Evolutionary conservation across 169 alveolate genomes (phyloP).

Genomic region (Babesia divergens): DNA sequence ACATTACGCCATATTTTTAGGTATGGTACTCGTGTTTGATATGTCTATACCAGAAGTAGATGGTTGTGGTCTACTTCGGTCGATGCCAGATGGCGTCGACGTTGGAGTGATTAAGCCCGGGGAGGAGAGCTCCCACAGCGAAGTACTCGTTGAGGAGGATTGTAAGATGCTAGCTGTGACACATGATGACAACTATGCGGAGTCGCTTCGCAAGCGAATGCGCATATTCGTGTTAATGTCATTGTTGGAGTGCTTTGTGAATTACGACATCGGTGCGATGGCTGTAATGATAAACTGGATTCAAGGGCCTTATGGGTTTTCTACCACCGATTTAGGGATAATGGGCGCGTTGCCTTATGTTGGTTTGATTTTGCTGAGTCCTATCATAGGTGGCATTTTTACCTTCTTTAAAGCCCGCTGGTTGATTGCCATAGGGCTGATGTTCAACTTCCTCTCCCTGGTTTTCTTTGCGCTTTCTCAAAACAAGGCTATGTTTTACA

Average conservation of each 20-base stretch:
- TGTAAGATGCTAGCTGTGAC: too few relatives aligned
- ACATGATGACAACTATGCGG: too few relatives aligned
- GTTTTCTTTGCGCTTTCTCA: slow-evolving; percentile 67
- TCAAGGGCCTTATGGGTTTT: slow-evolving; percentile 37
- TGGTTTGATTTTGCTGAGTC: slow-evolving; percentile 75
- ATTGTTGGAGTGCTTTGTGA: slow-evolving; percentile 38
- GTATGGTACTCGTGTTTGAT: too few relatives aligned
- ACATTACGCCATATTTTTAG: too few relatives aligned
- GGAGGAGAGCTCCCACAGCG: too few relatives aligned
- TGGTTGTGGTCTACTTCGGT: too few relatives aligned
- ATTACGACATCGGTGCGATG: slow-evolving; percentile 58
- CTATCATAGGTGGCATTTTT: slow-evolving; percentile 69
- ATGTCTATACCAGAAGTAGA: too few relatives aligned
- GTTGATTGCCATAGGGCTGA: slow-evolving; percentile 61
- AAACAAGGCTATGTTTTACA: slow-evolving; percentile 71
- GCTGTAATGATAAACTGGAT: slow-evolving; percentile 47
- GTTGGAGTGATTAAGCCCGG: too few relatives aligned
- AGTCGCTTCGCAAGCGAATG: not conserved
- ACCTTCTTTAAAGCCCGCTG: slow-evolving; percentile 64
- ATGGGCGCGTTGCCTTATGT: slow-evolving; percentile 77
- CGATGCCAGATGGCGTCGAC: too few relatives aligned
- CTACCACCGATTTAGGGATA: slow-evolving; percentile 47
- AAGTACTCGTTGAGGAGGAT: too few relatives aligned
- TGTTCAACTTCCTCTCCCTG: slow-evolving; percentile 55
- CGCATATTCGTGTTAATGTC: slow-evolving; percentile 35